Percentiles rank a stretch among this genome's conserved stretches.
Conservation (phyloP, 2,329 filamentous ascomycete species). For the Colletotrichum salicis region DNA sequence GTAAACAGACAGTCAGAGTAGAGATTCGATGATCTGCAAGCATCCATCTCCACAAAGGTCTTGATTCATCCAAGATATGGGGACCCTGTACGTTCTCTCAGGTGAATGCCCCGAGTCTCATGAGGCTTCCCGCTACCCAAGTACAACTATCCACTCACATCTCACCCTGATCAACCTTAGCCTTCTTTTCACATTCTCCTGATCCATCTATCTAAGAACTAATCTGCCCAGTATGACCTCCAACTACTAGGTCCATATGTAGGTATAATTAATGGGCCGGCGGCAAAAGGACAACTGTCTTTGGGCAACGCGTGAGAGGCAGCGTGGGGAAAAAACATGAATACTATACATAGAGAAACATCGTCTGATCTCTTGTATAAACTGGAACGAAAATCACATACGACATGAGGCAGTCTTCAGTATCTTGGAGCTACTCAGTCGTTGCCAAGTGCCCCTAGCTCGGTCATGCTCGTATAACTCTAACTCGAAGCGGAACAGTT, state of each 20-base stretch:
- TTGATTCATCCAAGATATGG: too few species aligned
- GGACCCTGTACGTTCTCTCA: too few species aligned
- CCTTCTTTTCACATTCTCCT: too few species aligned
- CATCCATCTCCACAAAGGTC: too few species aligned
- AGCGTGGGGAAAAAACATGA: neutral
- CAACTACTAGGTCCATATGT: too few species aligned
- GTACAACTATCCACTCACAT: too few species aligned
- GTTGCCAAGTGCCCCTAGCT: neutral
- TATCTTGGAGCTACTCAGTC: neutral
- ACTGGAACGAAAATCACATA: neutral
- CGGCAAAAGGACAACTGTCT: too few species aligned
- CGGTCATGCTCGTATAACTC: neutral
- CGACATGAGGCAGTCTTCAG: neutral
- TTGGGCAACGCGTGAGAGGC: neutral
- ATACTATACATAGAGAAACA: neutral
- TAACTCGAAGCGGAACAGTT: neutral
- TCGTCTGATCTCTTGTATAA: neutral
- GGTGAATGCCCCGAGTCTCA: too few species aligned
- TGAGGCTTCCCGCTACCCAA: too few species aligned
- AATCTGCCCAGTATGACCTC: neutral
- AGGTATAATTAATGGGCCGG: neutral
- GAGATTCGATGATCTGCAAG: too few species aligned
- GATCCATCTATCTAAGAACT: neutral
- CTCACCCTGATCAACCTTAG: too few species aligned
- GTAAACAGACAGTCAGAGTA: too few species aligned